These are phyloP conservation scores for Schizosaccharomyces lindneri DNA, from an alignment of 805 yeast species.

Conservation along the genomic window DNA sequence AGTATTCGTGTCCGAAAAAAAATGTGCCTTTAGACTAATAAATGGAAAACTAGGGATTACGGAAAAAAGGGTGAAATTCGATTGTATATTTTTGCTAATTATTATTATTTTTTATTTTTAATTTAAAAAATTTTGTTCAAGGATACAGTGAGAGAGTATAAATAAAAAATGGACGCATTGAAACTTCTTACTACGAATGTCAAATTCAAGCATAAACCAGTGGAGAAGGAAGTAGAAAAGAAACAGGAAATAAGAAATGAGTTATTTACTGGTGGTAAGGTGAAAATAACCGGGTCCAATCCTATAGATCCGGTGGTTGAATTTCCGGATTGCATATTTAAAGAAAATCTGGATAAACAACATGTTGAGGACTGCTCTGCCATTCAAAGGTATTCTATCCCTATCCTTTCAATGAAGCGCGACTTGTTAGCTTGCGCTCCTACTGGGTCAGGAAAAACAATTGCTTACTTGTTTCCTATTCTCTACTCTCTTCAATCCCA, in stretches of 20 bases:
- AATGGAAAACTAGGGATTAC: too few relatives aligned
- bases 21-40: too few relatives aligned
- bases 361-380: slow-evolving; percentile 75
- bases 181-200: slow-evolving; percentile 4
- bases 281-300: slow-evolving; percentile 61
- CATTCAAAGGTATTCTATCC: slow-evolving; percentile 76
- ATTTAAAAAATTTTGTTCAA: too few relatives aligned
- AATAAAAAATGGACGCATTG: slow-evolving; percentile 13
- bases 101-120: too few relatives aligned
- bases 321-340: slow-evolving; percentile 42
- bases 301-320: slow-evolving; percentile 79
- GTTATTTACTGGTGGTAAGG: slow-evolving; percentile 37
- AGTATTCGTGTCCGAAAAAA: too few relatives aligned
- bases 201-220: slow-evolving; percentile 14
- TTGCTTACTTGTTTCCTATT: slow-evolving; percentile 69
- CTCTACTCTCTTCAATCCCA: slow-evolving; percentile 28
- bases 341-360: slow-evolving; percentile 38
- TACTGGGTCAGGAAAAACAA: slow-evolving; percentile 93
- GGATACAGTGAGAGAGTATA: background rate
- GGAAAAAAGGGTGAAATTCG: too few relatives aligned
- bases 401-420: slow-evolving; percentile 39
- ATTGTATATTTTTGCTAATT: too few relatives aligned
- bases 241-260: slow-evolving; percentile 22
- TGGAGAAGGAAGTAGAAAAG: slow-evolving; percentile 6
- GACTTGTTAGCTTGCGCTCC: slow-evolving; percentile 90